A percentile compares a stretch with the other conserved stretches of the same genome.
phyloP scores from a whole-genome alignment of 208 protist species.

The Leptomonas pyrrhocoris region DNA sequence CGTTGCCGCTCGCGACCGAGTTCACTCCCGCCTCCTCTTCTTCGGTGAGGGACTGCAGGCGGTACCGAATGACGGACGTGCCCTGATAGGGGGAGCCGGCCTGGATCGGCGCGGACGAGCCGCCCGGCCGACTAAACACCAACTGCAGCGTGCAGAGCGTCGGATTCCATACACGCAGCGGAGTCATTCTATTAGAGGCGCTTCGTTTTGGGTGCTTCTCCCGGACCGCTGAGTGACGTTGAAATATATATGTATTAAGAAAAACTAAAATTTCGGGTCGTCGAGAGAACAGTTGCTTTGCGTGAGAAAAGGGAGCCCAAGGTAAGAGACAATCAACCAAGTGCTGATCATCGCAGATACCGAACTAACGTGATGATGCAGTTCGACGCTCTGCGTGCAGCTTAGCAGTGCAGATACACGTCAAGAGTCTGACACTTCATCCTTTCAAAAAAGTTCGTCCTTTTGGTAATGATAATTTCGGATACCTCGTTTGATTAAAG shows the following conservation, averaged over 20 bases:
- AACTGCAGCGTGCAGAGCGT: conserved; percentile 59
- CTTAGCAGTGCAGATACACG: not conserved
- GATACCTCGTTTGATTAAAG: no score
- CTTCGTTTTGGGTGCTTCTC: no score
- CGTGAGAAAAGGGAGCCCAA: no score
- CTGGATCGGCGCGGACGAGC: conserved; percentile 11
- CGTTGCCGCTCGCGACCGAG: not conserved
- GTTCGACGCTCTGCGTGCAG: not conserved
- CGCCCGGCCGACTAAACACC: conserved; percentile 33
- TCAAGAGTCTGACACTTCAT: not conserved
- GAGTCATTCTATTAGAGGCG: conserved; percentile 5
- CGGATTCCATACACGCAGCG: conserved; percentile 44
- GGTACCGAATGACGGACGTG: conserved; percentile 63
- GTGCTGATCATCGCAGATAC: no score
- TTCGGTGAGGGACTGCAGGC: conserved; percentile 3
- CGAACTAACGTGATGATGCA: no score
- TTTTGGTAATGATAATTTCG: no score
- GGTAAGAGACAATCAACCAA: no score
- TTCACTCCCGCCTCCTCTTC: not conserved
- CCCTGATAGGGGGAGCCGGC: conserved; percentile 52
- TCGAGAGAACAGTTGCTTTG: no score
- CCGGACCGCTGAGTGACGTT: no score
- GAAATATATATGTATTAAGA: no score
- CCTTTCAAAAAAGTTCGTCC: not conserved
- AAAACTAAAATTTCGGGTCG: no score